Evolutionary conservation across 2,329 filamentous ascomycete species (phyloP), one percentile per base, ranked within the genome.

Genomic region (Cordyceps militaris): DNA sequence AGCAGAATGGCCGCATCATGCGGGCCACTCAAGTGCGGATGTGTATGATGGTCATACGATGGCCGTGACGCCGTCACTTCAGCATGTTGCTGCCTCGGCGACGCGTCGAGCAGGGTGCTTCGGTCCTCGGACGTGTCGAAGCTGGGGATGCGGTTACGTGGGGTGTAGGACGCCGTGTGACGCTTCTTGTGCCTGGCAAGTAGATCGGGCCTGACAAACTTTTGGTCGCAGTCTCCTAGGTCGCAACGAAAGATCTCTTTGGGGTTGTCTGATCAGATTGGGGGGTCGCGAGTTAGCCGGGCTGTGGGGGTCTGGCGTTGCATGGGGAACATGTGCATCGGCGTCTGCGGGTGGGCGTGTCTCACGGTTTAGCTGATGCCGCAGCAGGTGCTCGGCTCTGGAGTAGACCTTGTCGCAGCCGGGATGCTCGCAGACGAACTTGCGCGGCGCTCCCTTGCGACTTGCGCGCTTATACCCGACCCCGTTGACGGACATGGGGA

Each of bases 341-440:
- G 32, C 53, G 52, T 56, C 19, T 36, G n/a, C 16, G 50, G 21
- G 34, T 50, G 51, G 58, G 46, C 56, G 50, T 46, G 32, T 77
- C 85, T 71, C 79, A 91, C 88, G 89, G 68, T 93, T 93, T 67
- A 93, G 70, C 73, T 92, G 87, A 72, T 93, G 89, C 51, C 89
- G 78, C 72, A 91, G 89, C 58, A 93, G 78, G 72, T 93, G 89
- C 70, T 93, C 89, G 9, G 88, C 87, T 60, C 89, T 79, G 56
- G 88, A 91, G 70, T 93, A 93, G 59, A 86, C 80, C 78, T 91
- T 92, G 62, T 86, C 86, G 70, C 89, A 94, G 38, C 82, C 85
- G 47, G 84, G 80, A 69, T 86, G 83, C 21, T 83, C 81, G 71
- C 89, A 93, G 59, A 76, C 72, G 64, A 86, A 87, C 57, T 74